These are phyloP conservation scores for Colletotrichum truncatum DNA, from an alignment of 2,329 filamentous ascomycete genomes.

Conservation along the genomic window DNA sequence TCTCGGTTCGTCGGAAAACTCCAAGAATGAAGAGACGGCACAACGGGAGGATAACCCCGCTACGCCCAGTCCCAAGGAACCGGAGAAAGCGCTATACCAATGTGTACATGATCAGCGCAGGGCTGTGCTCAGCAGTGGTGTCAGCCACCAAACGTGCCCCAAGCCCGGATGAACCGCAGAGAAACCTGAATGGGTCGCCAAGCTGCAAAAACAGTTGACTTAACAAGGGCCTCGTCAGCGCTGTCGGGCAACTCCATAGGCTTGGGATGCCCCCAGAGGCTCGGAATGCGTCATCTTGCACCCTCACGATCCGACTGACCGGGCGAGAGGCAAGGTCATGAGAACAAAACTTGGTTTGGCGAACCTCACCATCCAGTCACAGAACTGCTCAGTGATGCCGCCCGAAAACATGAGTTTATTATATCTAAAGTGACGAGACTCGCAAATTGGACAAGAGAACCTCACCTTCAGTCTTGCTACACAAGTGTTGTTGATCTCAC, in stretches of 20 bases:
- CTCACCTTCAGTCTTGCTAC: too few relatives aligned
- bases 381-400: too few relatives aligned
- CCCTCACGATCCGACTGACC: background rate
- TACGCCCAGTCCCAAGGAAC: background rate
- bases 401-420: too few relatives aligned
- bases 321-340: background rate
- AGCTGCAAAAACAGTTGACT: constrained; percentile 7
- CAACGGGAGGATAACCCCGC: too few relatives aligned
- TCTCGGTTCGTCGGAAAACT: too few relatives aligned
- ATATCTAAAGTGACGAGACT: too few relatives aligned
- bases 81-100: background rate
- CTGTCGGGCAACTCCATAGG: background rate
- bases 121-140: background rate
- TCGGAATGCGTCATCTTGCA: constrained; percentile 14
- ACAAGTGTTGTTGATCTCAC: too few relatives aligned
- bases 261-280: constrained; percentile 5
- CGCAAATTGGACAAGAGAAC: too few relatives aligned
- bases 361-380: background rate
- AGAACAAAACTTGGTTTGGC: background rate
- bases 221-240: background rate
- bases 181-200: constrained; percentile 1
- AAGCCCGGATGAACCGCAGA: background rate
- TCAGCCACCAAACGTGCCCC: background rate
- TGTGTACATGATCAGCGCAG: background rate
- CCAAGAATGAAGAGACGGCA: too few relatives aligned